Evolutionary conservation across 208 protist genomes (phyloP).

Genomic region (Naegleria lovaniensis): DNA sequence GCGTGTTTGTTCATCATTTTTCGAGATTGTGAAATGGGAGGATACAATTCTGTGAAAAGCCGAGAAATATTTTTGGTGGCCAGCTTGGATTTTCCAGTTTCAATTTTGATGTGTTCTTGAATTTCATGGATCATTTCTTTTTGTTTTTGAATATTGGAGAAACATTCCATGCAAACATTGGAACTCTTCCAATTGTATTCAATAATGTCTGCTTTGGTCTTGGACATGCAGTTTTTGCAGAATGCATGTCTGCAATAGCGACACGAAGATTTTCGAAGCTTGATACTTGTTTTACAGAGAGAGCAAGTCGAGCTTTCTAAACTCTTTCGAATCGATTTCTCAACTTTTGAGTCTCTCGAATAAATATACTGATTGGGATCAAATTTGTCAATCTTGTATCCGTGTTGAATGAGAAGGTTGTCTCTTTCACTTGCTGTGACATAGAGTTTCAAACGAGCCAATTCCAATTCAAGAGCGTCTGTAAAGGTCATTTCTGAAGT

Average conservation of each 20-base stretch:
- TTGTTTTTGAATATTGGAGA: neutral
- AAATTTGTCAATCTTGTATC: neutral
- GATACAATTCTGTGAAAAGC: neutral
- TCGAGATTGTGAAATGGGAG: neutral
- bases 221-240: slow-evolving; percentile 25
- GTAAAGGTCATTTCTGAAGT: neutral
- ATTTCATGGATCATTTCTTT: slow-evolving; percentile 17
- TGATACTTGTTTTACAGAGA: neutral
- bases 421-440: neutral
- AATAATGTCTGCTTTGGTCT: neutral
- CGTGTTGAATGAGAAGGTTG: neutral
- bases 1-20: neutral
- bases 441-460: neutral
- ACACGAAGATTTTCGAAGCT: neutral
- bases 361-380: slow-evolving; percentile 14
- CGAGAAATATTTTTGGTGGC: neutral
- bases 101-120: neutral
- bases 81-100: neutral
- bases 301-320: neutral
- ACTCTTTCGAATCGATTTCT: neutral
- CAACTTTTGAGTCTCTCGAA: neutral
- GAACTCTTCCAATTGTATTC: slow-evolving; percentile 11
- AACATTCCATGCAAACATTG: neutral
- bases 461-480: slow-evolving; percentile 5
- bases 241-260: slow-evolving; percentile 3